Evolutionary conservation across 2,329 filamentous ascomycete genomes (phyloP), one percentile per base, ranked within the genome.

Genomic region (Colletotrichum camelliae): DNA sequence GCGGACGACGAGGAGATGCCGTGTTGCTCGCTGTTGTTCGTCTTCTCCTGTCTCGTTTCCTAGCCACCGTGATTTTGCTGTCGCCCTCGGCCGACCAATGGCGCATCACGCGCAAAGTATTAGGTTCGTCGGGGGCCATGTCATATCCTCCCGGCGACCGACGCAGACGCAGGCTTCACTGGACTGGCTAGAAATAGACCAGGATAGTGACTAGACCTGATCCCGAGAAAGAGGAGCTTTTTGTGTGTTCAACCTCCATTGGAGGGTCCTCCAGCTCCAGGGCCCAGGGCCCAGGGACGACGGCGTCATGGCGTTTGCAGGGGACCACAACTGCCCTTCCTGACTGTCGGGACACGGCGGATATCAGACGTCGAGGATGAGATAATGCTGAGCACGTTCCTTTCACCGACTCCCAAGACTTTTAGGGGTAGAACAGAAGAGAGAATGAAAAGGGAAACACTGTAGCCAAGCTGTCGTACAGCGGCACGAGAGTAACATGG

Each of bases 21-120:
- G 43, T 21, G 43, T 52, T 37, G n/a, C 33, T 62, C 33, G 29
- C 58, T 62, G 58, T 21, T 37, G 58, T 35, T 62, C 31, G 18
- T 37, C 67, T 39, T 33, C 66, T 48, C 29, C 55, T 64, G 33
- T 24, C 33, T 60, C 68, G 73, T 75, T 60, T 72, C 69, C 73
- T 77, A 76, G 74, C 73, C 73, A 77, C 76, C 69, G 71, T 21
- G 62, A 72, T 71, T 74, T 70, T n/a, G 55, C 31, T 43, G 12
- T 57, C n/a, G 69, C 61, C 27, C 18, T 39, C n/a, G 16, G 10
- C 29, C n/a, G 57, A 57, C 62, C 70, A 68, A 68, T 43, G 43
- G 73, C 29, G 21, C 21, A 73, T 48, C 33, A 37, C 39, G 57
- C 61, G 60, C 66, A 60, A 68, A 60, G 9, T 58, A 43, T 60